These are phyloP conservation scores for Camellia sinensis DNA, from an alignment of 148 eudicot species.

Conservation along the genomic window DNA sequence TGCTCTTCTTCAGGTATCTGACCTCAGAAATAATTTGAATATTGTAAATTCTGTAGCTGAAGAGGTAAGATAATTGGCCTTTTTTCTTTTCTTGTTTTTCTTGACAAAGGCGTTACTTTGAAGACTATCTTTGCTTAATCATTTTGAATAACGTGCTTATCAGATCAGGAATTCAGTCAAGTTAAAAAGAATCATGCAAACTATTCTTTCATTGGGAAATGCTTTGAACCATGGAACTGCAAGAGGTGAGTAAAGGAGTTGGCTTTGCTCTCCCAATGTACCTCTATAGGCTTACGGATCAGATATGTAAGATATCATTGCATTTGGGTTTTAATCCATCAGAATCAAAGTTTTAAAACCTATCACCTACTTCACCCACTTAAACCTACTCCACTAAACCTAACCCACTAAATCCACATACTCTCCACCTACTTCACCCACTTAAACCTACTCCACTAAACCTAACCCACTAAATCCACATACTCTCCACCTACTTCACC, in stretches of 20 bases:
- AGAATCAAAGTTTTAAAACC: no score
- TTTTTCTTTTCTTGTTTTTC: background rate
- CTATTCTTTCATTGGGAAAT: conserved; percentile 60
- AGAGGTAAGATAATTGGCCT: conserved; percentile 31
- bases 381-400: no score
- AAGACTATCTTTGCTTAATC: background rate
- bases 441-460: no score
- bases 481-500: no score
- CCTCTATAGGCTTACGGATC: background rate
- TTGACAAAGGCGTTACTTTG: background rate
- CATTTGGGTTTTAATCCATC: background rate
- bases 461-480: no score
- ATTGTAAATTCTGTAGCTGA: conserved; percentile 48
- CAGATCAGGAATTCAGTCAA: conserved; percentile 58
- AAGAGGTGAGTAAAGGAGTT: conserved; percentile 38
- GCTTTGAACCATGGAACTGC: conserved; percentile 71
- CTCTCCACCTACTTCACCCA: no score
- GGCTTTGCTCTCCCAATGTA: background rate
- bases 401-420: no score
- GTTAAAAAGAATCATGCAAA: conserved; percentile 59
- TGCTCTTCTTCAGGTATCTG: conserved; percentile 37
- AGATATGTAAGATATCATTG: background rate
- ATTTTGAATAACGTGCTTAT: conserved; percentile 10
- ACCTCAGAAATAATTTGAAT: conserved; percentile 45
- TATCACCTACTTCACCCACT: no score